A percentile compares a stretch with the other conserved stretches of the same genome.
Conservation (phyloP, 495 filamentous ascomycete genomes). For the Penicillium roqueforti region DNA sequence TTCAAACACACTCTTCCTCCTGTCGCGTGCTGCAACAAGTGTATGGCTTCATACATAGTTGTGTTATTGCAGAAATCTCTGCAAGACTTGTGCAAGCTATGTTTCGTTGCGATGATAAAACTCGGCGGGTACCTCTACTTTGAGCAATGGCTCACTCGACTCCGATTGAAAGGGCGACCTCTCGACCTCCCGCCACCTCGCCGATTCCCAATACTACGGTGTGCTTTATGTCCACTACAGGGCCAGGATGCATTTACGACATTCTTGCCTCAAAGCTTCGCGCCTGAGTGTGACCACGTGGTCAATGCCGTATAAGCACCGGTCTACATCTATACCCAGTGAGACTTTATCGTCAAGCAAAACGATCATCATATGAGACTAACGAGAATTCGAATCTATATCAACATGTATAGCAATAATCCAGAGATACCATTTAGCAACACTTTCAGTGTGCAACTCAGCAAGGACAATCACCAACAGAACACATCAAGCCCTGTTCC, state of each 20-base stretch:
- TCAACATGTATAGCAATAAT: constrained; percentile 5
- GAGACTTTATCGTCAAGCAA: neutral
- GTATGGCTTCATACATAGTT: neutral
- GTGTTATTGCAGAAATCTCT: neutral
- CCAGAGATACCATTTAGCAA: constrained; percentile 2
- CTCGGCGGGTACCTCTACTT: neutral
- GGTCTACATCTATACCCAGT: neutral
- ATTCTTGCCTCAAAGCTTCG: neutral
- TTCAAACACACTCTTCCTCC: neutral
- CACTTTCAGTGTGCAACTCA: neutral
- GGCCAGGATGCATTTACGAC: neutral
- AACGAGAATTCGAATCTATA: neutral
- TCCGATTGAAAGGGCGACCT: neutral
- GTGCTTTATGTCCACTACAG: neutral
- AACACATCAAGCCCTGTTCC: neutral
- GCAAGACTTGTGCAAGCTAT: neutral
- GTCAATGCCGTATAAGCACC: neutral
- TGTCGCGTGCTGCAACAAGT: neutral
- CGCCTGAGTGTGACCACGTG: neutral
- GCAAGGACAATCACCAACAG: neutral
- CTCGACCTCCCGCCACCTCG: neutral
- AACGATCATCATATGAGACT: neutral
- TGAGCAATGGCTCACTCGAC: neutral
- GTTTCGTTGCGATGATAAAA: too few relatives aligned
- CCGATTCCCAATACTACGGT: neutral